A percentile compares a stretch with the other conserved stretches of the same genome.
Evolutionary conservation across 2,329 filamentous ascomycete genomes (phyloP).

Genomic region (Shiraia bambusicola): DNA sequence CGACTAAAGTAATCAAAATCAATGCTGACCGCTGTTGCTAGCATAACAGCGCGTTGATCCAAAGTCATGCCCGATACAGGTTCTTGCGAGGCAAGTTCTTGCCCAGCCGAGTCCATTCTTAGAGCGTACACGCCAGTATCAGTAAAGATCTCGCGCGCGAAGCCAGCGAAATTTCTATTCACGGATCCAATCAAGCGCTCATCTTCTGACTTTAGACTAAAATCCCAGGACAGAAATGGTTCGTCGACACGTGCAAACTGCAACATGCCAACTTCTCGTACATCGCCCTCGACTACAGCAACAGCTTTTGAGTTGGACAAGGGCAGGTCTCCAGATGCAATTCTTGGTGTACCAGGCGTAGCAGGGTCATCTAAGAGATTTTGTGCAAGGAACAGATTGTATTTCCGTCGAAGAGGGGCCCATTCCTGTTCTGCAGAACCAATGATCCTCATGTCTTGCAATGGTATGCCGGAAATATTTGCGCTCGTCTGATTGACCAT

Average conservation of each 20-base stretch:
- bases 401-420: constrained; percentile 63
- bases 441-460: constrained; percentile 62
- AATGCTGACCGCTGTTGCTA: constrained; percentile 64
- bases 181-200: constrained; percentile 59
- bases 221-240: constrained; percentile 66
- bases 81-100: constrained; percentile 43
- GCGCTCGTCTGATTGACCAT: constrained; percentile 50
- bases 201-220: constrained; percentile 57
- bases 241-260: constrained; percentile 66
- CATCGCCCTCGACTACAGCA: constrained; percentile 43
- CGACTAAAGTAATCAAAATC: constrained; percentile 70
- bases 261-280: constrained; percentile 49
- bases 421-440: constrained; percentile 66
- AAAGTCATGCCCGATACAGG: constrained; percentile 61
- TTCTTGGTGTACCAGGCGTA: constrained; percentile 40
- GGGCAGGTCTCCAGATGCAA: constrained; percentile 49
- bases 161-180: constrained; percentile 64
- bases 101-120: constrained; percentile 61
- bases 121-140: constrained; percentile 66
- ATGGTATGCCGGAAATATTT: constrained; percentile 55
- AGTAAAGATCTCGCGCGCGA: constrained; percentile 65
- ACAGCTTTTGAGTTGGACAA: constrained; percentile 53
- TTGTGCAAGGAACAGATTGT: constrained; percentile 64
- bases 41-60: constrained; percentile 66
- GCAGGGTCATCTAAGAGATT: constrained; percentile 44